Evolutionary conservation across 139 green algal species (phyloP), one percentile per base, ranked within the genome.

Genomic region (Chlorella sp.): DNA sequence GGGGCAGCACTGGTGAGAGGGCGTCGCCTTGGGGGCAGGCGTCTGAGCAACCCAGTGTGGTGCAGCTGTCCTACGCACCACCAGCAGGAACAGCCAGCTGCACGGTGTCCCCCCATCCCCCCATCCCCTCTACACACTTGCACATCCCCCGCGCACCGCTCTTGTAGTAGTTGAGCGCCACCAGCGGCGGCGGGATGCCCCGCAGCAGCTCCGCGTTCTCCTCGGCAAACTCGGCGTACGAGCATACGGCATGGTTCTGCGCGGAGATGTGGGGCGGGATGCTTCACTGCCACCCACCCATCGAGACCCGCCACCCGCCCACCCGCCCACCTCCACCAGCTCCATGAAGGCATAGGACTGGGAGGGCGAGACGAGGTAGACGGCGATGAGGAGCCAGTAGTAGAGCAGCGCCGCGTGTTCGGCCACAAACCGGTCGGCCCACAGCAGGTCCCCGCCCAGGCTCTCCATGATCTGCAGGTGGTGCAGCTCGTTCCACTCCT

Each of bases 401-500:
- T 97, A 98, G 65, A 94, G 76, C 6, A 97, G 76, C 0, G 95
- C 93, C 0, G 90, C 84, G 76, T 98, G 95, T 82, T 97, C 80
- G 1, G 81, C 91, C 55, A 94, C 45, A 79, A 97, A 97, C n/a
- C 93, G 83, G 84, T 98, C 95, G 1, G 89, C 63, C 96, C 96
- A 99, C 29, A 86, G 62, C 69, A 87, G 79, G 83, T 99, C 96
- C 0, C 96, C 96, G 15, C 96, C 96, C 58, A 99, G 85, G 0
- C 87, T 87, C 85, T 99, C 96, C 93, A 98, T 98, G 84, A 98
- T 98, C 73, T 97, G 91, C 41, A 95, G 73, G 71, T 90, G 86
- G 73, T 97, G 92, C 76, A 97, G 77, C 85, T 98, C 94, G 68
- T 98, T 98, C 93, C 93, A 98, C 82, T 98, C 94, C 90, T 98